Evolutionary conservation across 1,284 basidiomycete species (phyloP).

Genomic region (Violaceomyces palustris): DNA sequence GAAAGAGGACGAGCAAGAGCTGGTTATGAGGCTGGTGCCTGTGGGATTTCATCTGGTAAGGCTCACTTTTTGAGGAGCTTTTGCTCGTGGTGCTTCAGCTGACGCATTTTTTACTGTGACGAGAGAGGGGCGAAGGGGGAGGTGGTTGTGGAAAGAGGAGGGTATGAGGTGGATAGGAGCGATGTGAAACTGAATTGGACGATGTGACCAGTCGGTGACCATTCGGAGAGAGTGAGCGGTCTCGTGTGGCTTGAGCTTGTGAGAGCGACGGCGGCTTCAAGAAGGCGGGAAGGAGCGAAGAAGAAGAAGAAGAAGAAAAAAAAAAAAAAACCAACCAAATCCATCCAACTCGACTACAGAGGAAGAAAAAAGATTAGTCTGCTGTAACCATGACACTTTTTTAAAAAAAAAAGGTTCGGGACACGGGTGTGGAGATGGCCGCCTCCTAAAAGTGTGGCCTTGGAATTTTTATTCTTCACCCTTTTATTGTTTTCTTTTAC

Average conservation of each 20-base stretch:
- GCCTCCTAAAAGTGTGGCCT: too few relatives aligned
- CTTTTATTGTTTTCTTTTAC: too few relatives aligned
- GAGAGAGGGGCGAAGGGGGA: background rate
- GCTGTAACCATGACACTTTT: too few relatives aligned
- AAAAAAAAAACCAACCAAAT: background rate
- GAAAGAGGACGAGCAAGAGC: background rate
- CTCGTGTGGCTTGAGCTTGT: background rate
- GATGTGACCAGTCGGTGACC: background rate
- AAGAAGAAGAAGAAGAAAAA: background rate
- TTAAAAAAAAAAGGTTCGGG: too few relatives aligned
- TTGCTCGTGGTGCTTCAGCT: constrained; percentile 51
- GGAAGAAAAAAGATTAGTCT: too few relatives aligned
- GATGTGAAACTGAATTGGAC: background rate
- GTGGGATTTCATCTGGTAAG: background rate
- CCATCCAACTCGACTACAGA: background rate
- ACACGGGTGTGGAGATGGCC: too few relatives aligned
- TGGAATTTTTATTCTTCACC: too few relatives aligned
- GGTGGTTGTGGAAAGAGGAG: background rate
- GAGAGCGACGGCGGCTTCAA: background rate
- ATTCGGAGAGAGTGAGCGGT: background rate
- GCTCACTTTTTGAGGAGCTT: constrained; percentile 52
- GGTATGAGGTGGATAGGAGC: background rate
- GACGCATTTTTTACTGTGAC: constrained; percentile 31
- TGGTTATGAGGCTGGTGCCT: background rate
- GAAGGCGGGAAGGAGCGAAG: constrained; percentile 3